Percentiles rank a stretch among this genome's conserved stretches.
Evolutionary conservation across 139 green algal species (phyloP).

Genomic region (Asterochloris erici): DNA sequence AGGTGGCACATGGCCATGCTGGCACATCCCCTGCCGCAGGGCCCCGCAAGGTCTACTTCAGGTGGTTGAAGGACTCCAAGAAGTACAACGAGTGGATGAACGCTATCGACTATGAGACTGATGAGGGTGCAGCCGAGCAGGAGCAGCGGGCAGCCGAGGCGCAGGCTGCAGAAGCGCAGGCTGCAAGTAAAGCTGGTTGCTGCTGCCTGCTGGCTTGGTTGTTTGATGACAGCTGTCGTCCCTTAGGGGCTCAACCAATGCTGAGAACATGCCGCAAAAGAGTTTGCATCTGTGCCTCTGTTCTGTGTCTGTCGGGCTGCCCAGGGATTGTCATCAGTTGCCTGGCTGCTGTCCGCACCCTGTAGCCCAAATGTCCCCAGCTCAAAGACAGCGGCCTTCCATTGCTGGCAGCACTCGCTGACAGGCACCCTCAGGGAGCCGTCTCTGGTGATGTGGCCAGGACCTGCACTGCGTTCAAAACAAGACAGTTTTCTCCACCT

Average conservation of each 20-base stretch:
- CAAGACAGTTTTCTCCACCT: too few relatives aligned
- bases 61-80: conserved; percentile 77
- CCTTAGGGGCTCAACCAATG: too few relatives aligned
- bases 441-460: too few relatives aligned
- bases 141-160: conserved; percentile 13
- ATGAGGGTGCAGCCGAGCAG: conserved; percentile 43
- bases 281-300: too few relatives aligned
- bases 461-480: too few relatives aligned
- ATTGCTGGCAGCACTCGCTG: too few relatives aligned
- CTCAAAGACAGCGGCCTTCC: too few relatives aligned
- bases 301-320: background rate
- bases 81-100: conserved; percentile 96
- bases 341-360: background rate
- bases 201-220: background rate
- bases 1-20: background rate
- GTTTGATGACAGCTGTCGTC: too few relatives aligned
- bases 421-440: too few relatives aligned
- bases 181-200: background rate
- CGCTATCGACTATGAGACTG: conserved; percentile 73
- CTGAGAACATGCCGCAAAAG: too few relatives aligned
- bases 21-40: conserved; percentile 4
- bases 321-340: background rate
- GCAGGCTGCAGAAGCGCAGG: conserved; percentile 1
- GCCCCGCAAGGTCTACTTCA: conserved; percentile 52
- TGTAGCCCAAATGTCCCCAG: background rate